phyloP scores from a whole-genome alignment of 768 basidiomycete genomes.

The Trametopsis cervina region DNA sequence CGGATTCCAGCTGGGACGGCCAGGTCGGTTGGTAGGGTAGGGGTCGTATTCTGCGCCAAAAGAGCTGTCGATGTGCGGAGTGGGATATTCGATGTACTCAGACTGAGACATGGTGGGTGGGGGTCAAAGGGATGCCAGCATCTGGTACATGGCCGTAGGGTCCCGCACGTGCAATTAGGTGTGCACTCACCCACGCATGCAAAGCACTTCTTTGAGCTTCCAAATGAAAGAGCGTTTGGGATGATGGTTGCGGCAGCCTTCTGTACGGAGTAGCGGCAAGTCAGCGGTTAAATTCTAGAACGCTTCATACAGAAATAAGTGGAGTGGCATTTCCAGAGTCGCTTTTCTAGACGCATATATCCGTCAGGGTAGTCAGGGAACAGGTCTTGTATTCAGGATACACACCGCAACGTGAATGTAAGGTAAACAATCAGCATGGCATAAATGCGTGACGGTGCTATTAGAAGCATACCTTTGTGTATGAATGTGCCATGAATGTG shows the following conservation, averaged over 20 bases:
- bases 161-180: not conserved
- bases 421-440: too few species aligned
- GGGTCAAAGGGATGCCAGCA: constrained; percentile 3
- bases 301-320: too few species aligned
- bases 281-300: too few species aligned
- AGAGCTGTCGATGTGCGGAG: constrained; percentile 2
- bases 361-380: too few species aligned
- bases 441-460: too few species aligned
- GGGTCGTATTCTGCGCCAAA: constrained; percentile 8
- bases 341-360: too few species aligned
- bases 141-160: not conserved
- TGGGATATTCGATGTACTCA: constrained; percentile 7
- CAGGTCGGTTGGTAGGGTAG: constrained; percentile 2
- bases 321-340: too few species aligned
- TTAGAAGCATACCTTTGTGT: too few species aligned
- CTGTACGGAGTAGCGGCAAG: too few species aligned
- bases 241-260: not conserved
- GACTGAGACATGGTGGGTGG: constrained; percentile 7
- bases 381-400: too few species aligned
- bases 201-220: not conserved
- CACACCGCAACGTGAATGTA: too few species aligned
- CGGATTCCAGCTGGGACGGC: not conserved
- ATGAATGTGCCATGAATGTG: too few species aligned
- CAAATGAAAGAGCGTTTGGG: not conserved
- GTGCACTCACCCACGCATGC: not conserved